Conservation (phyloP, 768 basidiomycete genomes). For the Lenzites betulinus region DNA sequence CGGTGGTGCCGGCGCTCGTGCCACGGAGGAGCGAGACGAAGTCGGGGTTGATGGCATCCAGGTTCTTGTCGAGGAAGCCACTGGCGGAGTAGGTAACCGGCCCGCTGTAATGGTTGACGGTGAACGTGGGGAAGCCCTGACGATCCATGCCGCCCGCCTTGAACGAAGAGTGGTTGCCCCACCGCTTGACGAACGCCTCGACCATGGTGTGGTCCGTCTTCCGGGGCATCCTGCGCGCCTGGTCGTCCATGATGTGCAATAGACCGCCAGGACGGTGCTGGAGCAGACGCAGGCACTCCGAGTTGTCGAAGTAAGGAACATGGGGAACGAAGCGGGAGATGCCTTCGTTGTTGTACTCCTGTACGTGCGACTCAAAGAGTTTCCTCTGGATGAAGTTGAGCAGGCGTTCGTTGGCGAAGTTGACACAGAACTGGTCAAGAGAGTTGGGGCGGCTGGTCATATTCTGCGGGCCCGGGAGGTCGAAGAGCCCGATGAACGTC, state of each 20-base stretch:
- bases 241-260: conserved; percentile 97
- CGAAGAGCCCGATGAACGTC: conserved; percentile 91
- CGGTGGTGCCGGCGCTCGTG: conserved; percentile 29
- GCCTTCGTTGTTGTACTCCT: conserved; percentile 84
- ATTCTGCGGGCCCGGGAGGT: conserved; percentile 93
- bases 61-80: conserved; percentile 84
- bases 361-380: conserved; percentile 78
- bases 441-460: conserved; percentile 86
- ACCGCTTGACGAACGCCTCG: conserved; percentile 90
- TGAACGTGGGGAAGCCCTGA: conserved; percentile 83
- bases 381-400: conserved; percentile 80
- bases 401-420: conserved; percentile 92
- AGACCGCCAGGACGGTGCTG: conserved; percentile 88
- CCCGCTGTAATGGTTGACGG: conserved; percentile 88
- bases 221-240: conserved; percentile 81
- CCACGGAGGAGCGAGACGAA: conserved; percentile 90
- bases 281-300: conserved; percentile 84
- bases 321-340: conserved; percentile 69
- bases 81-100: conserved; percentile 92
- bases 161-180: conserved; percentile 93
- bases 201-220: conserved; percentile 95
- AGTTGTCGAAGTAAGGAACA: conserved; percentile 85
- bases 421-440: conserved; percentile 94
- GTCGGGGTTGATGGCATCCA: conserved; percentile 89
- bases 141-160: conserved; percentile 77